Evolutionary conservation across 2,329 filamentous ascomycete species (phyloP).

Genomic region (Neofusicoccum sp.): DNA sequence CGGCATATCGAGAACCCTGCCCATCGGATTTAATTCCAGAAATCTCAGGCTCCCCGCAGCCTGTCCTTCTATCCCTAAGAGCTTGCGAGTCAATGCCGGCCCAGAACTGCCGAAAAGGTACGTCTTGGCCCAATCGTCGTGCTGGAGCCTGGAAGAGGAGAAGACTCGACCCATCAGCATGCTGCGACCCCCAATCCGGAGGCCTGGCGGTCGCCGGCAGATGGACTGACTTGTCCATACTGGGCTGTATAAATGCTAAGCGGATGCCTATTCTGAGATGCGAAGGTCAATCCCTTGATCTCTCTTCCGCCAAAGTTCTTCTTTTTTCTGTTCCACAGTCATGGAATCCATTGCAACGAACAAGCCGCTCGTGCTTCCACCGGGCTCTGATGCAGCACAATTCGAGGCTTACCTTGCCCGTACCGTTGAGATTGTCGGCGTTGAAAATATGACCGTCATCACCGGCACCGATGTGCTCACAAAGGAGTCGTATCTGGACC

Average conservation of each 20-base stretch:
- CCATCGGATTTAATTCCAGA: background rate
- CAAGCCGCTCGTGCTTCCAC: constrained; percentile 5
- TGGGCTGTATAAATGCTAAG: background rate
- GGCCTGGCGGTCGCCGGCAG: background rate
- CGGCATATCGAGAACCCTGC: background rate
- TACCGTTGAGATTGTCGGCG: constrained; percentile 17
- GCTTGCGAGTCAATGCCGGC: background rate
- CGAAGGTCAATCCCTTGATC: background rate
- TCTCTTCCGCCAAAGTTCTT: background rate
- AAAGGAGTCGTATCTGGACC: constrained; percentile 29
- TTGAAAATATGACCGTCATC: constrained; percentile 10
- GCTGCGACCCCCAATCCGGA: background rate
- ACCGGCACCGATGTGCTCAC: constrained; percentile 17
- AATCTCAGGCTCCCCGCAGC: background rate
- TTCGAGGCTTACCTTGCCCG: constrained; percentile 9
- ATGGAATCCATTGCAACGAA: background rate
- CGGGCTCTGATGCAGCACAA: background rate
- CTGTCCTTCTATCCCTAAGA: background rate
- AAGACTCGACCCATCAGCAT: too few species aligned
- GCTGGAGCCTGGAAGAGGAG: background rate
- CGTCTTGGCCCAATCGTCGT: background rate
- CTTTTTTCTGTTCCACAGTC: background rate
- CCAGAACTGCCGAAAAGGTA: background rate
- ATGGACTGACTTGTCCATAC: background rate
- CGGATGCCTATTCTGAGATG: background rate